Evolutionary conservation across 176 grass and related monocot species (phyloP).

Genomic region (Oryza coarctata): DNA sequence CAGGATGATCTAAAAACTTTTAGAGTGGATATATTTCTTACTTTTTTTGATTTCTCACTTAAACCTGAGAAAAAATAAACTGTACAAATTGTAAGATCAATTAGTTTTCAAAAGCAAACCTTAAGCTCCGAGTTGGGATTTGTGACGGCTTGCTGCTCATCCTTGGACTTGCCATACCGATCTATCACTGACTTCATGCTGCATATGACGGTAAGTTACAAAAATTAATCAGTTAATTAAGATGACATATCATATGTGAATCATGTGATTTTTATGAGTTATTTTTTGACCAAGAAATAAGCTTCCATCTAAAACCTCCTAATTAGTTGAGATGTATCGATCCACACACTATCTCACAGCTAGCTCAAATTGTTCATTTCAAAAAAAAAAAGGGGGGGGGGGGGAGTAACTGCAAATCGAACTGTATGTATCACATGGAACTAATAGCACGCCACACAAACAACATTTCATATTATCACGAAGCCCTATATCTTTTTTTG

Average conservation of each 20-base stretch:
- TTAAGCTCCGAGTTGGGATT: slow-evolving; percentile 59
- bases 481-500: slow-evolving; percentile 29
- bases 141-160: slow-evolving; percentile 40
- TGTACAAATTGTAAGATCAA: background rate
- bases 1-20: background rate
- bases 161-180: slow-evolving; percentile 54
- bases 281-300: background rate
- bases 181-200: slow-evolving; percentile 74
- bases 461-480: slow-evolving; percentile 15
- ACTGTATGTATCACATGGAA: background rate
- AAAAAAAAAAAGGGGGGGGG: too few species aligned
- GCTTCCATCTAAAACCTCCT: background rate
- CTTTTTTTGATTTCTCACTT: background rate
- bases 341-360: background rate
- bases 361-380: background rate
- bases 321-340: slow-evolving; percentile 17
- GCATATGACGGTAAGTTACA: slow-evolving; percentile 13
- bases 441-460: slow-evolving; percentile 1
- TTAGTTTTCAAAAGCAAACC: slow-evolving; percentile 23
- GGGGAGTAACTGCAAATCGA: background rate
- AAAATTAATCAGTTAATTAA: background rate
- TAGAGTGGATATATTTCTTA: background rate
- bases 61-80: background rate
- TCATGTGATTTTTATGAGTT: background rate
- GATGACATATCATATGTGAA: background rate